Conservation (phyloP, 148 eudicot genomes). For the Camellia granthamiana region DNA sequence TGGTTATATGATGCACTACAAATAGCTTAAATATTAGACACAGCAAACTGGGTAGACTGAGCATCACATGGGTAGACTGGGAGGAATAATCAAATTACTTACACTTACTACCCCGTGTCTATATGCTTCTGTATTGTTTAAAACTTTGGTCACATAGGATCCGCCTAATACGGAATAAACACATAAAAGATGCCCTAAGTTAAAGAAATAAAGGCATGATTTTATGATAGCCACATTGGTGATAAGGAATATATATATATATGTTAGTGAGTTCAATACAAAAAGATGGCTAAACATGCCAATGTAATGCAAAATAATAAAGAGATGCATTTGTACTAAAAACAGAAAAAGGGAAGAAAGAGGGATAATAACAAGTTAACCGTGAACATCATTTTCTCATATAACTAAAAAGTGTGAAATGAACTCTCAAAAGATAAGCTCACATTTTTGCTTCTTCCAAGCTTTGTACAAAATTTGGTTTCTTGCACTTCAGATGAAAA, state of each 20-base stretch:
- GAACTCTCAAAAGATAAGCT: slow-evolving; percentile 16
- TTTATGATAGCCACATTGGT: background rate
- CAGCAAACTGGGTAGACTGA: background rate
- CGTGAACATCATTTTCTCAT: background rate
- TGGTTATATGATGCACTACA: background rate
- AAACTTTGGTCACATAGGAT: background rate
- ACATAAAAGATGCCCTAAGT: background rate
- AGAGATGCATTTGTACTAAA: background rate
- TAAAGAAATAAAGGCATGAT: background rate
- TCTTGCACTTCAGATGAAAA: slow-evolving; percentile 80
- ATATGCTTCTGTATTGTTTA: background rate
- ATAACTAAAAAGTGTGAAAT: background rate
- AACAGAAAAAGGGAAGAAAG: background rate
- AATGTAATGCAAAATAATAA: background rate
- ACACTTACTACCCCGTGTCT: background rate
- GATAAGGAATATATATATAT: background rate
- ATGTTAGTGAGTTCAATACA: background rate
- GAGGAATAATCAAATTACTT: background rate
- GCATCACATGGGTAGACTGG: background rate
- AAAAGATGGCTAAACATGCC: background rate
- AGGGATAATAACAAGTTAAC: background rate
- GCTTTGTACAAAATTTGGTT: slow-evolving; percentile 62
- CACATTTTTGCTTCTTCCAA: slow-evolving; percentile 92
- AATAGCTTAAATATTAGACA: background rate
- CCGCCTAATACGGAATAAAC: background rate